Base-by-base conservation (phyloP, 192 early-diverging fungal species). In the Rhizoclosmatium sp. region DNA sequence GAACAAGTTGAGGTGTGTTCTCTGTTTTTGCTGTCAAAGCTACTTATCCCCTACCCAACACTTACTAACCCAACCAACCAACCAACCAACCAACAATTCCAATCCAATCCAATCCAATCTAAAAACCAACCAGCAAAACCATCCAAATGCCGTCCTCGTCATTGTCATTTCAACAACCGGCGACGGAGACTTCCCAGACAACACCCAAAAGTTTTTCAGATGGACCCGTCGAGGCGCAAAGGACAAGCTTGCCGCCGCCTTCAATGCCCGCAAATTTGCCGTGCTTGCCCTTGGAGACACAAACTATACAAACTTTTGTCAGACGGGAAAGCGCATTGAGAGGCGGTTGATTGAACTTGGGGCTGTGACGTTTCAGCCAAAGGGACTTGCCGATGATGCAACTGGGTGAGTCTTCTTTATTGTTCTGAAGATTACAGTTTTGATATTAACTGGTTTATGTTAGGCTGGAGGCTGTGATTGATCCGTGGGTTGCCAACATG, bases 121-220 rank as follows among this genome's bases (percentile, higher is more conserved):
- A 61, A 14, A 31, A 31, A 31, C 31, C 31, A 31, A 31, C 31
- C 31, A 31, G 31, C 31, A 41, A 9, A 4, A 77, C 31, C 3
- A 14, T 31, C 31, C 31, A 31, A 31, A 5, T 31, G 41, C 86
- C 45, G 86, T 91, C 21, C 78, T 94, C 3, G 90, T 98, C 66
- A 89, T 97, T 80, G 92, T 98, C 0, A 87, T 93, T 23, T 96
- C 96, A 0, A 97, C 94, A 4, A 98, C 97, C 0, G 97, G 97
- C 5, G 97, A 98, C 80, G 97, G 97, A 46, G 97, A 98, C 81
- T 93, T 95, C 54, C 97, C 97, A 4, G 97, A 98, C 82, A 98
- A 98, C 86, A 89, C 95, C 0, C 89, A 92, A 10, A 94, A 95
- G 80, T 97, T 97, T 82, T 97, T 93, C 92, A 86, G 95, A 4